Evolutionary conservation across 352 stramenopile genomes (phyloP), one percentile per base, ranked within the genome.

Genomic region (Phytopythium sindhum): DNA sequence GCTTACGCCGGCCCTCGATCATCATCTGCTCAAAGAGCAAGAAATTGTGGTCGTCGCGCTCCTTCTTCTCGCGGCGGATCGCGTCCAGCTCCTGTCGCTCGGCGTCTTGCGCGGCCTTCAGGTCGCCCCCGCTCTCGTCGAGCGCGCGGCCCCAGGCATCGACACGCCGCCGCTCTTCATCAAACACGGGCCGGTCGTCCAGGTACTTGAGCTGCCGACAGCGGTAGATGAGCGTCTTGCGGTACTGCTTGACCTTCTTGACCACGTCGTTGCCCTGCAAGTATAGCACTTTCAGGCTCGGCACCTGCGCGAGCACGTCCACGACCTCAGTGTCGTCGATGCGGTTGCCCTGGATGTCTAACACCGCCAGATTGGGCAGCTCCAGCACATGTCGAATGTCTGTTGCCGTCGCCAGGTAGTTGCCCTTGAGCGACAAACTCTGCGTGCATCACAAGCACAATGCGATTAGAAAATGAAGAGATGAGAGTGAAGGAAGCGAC

Each of bases 11-110:
- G 7, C 85, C 80, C 54, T 91, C 80, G 28, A 84, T 64, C 75
- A 97, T 91, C 80, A 97, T 91, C 61, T 92, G 69, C 66, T 97
- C 86, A 57, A 97, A 97, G 41, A 82, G 78, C 19, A 86, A 66
- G 65, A 95, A 97, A 67, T 97, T 97, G 33, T 77, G 61, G 31
- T 95, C 81, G 57, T 97, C 89, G 15, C 82, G 81, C 52, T 88
- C 84, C 53, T 83, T 89, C 80, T 97, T 97, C 59, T 96, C 88
- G 42, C 93, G 69, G 14, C 88, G 81, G 65, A 96, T 95, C 2
- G 69, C 64, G 21, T 87, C 77, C 72, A 97, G 92, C 72, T 96
- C 89, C 15, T 77, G 74, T 12, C 91, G 86, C 70, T 97, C 92
- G 2, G 84, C 86, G 29, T 90, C 84, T 54, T 90, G 79, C 1